A percentile compares a stretch with the other conserved stretches of the same genome.
phyloP scores from a whole-genome alignment of 441 rosid genomes.

The Jatropha multifida region DNA sequence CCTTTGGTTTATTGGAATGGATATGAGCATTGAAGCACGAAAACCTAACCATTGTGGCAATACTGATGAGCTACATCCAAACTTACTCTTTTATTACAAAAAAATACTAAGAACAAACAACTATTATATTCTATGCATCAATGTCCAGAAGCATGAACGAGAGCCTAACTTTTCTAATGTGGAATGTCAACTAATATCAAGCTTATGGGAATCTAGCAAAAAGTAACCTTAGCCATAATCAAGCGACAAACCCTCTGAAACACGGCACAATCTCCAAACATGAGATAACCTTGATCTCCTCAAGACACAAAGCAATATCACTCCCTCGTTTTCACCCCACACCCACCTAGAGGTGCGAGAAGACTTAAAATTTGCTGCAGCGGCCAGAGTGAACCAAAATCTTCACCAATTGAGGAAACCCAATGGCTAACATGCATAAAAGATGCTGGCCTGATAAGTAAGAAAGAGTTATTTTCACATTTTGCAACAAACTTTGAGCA shows the following conservation, averaged over 20 bases:
- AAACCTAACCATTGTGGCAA: constrained; percentile 74
- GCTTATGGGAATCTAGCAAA: constrained; percentile 29
- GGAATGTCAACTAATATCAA: constrained; percentile 26
- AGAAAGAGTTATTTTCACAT: not conserved
- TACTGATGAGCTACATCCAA: constrained; percentile 34
- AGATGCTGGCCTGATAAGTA: constrained; percentile 37
- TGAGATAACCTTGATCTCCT: constrained; percentile 77
- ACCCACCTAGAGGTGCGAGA: constrained; percentile 94
- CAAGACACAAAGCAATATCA: constrained; percentile 51
- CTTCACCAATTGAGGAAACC: constrained; percentile 47
- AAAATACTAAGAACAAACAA: constrained; percentile 22
- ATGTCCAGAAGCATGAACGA: constrained; percentile 31
- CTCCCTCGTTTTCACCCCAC: constrained; percentile 67
- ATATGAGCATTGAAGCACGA: constrained; percentile 73
- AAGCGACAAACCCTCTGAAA: constrained; percentile 75
- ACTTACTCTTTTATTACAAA: constrained; percentile 18
- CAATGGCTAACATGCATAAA: constrained; percentile 33
- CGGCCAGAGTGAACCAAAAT: constrained; percentile 94
- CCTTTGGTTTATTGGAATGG: constrained; percentile 60
- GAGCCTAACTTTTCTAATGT: constrained; percentile 24
- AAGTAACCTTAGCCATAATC: constrained; percentile 82
- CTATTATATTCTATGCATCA: constrained; percentile 29
- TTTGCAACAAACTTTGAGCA: not conserved
- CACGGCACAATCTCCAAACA: constrained; percentile 88
- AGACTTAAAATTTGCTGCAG: constrained; percentile 54